Base-by-base conservation (phyloP, 2,329 filamentous ascomycete genomes). In the Fusarium globosum region DNA sequence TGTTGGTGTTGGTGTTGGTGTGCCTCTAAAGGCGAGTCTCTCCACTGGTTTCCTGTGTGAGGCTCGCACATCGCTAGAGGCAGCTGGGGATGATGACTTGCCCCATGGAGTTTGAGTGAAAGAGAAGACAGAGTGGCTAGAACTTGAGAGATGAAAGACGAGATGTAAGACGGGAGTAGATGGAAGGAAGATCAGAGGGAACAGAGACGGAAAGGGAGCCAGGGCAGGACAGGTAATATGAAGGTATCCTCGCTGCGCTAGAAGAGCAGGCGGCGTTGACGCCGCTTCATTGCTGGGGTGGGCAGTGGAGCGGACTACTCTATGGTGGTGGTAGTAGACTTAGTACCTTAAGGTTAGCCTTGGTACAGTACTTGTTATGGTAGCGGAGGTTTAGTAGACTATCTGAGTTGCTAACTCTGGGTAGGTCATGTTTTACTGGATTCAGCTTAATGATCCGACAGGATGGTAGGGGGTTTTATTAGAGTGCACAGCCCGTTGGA, bases 201-300 rank as follows among this genome's bases (percentile, higher is more conserved):
- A 41, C 30, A 45, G 59, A 71, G 35, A n/a, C 46, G 46, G 58
- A 58, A 68, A 62, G 51, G 51, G 56, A 53, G 68, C 68, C 67
- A 77, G 55, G 55, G 41, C 30, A 58, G 41, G 39, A 51, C 51
- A 61, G 61, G 73, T 72, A 79, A 74, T 79, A 79, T 79, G 77
- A 79, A 74, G 77, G 74, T 68, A 79, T 78, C 75, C 73, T 72
- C 75, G 68, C 74, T 77, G 77, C 75, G 76, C 75, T 79, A 75
- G 72, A 68, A 58, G 69, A 76, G 53, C 68, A 73, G 75, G 76
- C 72, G 75, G 76, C 72, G 77, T 76, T 71, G 70, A 78, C 76
- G 77, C 77, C 76, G 77, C 68, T 68, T 65, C 69, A 68, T 64
- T 74, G 69, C 69, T 74, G 58, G 66, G 67, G 76, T 78, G 76